Percentiles rank a stretch among this genome's conserved stretches.
phyloP scores from a whole-genome alignment of 2,329 filamentous ascomycete species.

The Alternaria incomplexa region DNA sequence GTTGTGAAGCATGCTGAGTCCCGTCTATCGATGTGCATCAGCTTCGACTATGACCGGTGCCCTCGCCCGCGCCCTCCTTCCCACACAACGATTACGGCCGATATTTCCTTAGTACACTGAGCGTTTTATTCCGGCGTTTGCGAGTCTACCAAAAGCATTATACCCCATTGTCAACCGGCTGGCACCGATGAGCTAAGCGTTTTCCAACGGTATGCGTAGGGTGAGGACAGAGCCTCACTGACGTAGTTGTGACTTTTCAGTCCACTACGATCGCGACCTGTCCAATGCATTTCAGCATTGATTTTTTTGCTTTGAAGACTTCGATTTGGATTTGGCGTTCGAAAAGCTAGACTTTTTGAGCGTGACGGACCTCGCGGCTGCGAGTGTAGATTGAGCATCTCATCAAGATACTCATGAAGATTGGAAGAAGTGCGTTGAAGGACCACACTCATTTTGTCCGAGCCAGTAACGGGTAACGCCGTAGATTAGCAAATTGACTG shows the following conservation, averaged over 20 bases:
- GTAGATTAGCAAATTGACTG: conserved; percentile 10
- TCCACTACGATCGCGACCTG: conserved; percentile 5
- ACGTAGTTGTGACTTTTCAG: conserved; percentile 1
- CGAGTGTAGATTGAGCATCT: background rate
- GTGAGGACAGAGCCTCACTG: conserved; percentile 9
- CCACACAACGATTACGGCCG: conserved; percentile 7
- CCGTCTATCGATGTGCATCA: background rate
- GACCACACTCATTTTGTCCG: background rate
- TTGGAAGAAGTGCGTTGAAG: background rate
- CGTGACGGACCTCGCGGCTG: conserved; percentile 3
- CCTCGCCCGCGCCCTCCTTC: background rate
- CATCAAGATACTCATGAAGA: background rate
- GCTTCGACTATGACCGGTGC: background rate
- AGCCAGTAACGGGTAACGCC: background rate
- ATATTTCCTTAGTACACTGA: conserved; percentile 2
- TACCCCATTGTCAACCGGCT: conserved; percentile 26
- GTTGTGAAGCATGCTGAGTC: background rate
- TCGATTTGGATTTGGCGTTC: background rate
- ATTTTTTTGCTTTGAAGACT: background rate
- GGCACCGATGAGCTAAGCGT: conserved; percentile 17
- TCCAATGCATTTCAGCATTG: conserved; percentile 7
- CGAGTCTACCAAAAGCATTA: conserved; percentile 17
- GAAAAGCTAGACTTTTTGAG: background rate
- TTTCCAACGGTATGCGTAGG: conserved; percentile 13
- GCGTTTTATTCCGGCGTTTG: conserved; percentile 9